Evolutionary conservation across 2,329 filamentous ascomycete species (phyloP).

Genomic region (Sporothrix globosa): DNA sequence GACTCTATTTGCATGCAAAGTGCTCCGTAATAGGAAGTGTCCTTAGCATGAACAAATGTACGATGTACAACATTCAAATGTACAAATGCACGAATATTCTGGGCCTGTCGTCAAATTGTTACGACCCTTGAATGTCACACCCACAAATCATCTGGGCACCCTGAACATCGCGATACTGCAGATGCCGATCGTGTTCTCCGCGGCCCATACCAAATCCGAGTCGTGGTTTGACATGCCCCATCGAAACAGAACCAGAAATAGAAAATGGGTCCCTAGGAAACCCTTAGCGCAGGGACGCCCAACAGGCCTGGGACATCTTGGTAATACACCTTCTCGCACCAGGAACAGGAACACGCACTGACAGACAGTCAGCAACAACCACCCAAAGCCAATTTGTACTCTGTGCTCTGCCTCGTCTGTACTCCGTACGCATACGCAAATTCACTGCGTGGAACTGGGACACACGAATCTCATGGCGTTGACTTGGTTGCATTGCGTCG

Average conservation of each 20-base stretch:
- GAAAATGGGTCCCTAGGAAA: not conserved
- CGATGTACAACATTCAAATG: no score
- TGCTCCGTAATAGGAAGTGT: no score
- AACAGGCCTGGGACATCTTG: constrained; percentile 9
- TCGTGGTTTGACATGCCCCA: not conserved
- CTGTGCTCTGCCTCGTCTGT: not conserved
- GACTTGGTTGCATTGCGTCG: not conserved
- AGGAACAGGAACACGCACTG: constrained; percentile 19
- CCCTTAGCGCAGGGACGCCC: not conserved
- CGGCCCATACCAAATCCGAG: constrained; percentile 6
- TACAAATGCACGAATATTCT: not conserved
- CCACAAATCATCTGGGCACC: constrained; percentile 21
- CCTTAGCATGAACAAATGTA: no score
- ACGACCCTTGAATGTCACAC: not conserved
- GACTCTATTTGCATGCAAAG: not conserved
- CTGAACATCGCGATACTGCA: constrained; percentile 24
- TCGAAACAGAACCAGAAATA: constrained; percentile 12
- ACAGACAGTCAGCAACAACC: not conserved
- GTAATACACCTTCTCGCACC: constrained; percentile 14
- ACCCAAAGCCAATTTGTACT: not conserved
- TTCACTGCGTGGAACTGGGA: not conserved
- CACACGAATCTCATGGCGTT: not conserved
- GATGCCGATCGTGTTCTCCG: constrained; percentile 20
- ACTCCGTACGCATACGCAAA: no score
- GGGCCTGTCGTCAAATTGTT: not conserved